phyloP scores from a whole-genome alignment of 2,329 filamentous ascomycete species.

The Penicillium occitanis region DNA sequence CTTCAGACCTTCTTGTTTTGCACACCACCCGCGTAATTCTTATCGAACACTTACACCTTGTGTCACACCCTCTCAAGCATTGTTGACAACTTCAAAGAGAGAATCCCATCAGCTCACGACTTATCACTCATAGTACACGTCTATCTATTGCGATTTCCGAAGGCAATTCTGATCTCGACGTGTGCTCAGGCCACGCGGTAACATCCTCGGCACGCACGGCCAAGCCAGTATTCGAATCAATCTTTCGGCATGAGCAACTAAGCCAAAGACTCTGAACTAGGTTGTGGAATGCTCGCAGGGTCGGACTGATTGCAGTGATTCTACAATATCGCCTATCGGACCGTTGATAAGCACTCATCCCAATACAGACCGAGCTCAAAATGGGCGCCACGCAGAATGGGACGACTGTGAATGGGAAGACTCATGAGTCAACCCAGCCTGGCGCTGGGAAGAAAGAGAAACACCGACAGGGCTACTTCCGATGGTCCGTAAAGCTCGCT shows the following conservation, averaged over 20 bases:
- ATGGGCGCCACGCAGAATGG: conserved; percentile 33
- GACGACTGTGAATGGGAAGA: conserved; percentile 23
- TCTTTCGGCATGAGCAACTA: conserved; percentile 12
- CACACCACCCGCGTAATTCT: background rate
- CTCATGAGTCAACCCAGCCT: conserved; percentile 22
- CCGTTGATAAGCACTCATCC: background rate
- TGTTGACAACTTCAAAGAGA: background rate
- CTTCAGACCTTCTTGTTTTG: background rate
- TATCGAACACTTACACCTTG: background rate
- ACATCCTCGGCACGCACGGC: conserved; percentile 15
- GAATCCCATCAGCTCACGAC: background rate
- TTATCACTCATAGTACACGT: background rate
- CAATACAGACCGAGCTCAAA: conserved; percentile 19
- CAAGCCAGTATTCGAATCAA: background rate
- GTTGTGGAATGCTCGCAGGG: conserved; percentile 5
- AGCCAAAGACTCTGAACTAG: background rate
- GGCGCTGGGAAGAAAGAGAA: conserved; percentile 21
- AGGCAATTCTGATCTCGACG: background rate
- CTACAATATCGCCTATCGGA: background rate
- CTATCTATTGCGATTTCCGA: background rate
- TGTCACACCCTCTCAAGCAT: background rate
- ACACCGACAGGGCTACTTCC: conserved; percentile 27
- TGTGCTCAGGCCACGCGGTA: conserved; percentile 13
- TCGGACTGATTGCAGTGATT: conserved; percentile 1
- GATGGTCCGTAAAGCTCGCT: conserved; percentile 38